Percentiles rank a stretch among this genome's conserved stretches.
These are phyloP conservation scores for Tephrocybe sp. DNA, from an alignment of 768 basidiomycete genomes.

Conservation along the genomic window DNA sequence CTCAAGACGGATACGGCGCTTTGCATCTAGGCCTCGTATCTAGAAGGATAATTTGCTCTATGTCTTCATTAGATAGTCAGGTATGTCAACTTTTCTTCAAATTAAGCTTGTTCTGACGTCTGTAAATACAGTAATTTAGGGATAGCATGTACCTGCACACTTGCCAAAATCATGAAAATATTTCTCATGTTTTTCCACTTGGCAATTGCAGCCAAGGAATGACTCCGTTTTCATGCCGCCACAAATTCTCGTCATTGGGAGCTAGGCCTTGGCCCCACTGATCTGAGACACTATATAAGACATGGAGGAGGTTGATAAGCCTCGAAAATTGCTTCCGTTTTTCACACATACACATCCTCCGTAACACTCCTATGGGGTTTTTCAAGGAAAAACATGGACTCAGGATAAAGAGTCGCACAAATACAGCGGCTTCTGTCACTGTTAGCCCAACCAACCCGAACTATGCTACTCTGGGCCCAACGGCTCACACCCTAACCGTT, in stretches of 20 bases:
- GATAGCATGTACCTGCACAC: too few species aligned
- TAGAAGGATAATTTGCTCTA: too few species aligned
- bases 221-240: background rate
- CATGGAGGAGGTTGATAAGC: too few species aligned
- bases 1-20: too few species aligned
- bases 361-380: slow-evolving; percentile 8
- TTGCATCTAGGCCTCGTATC: too few species aligned
- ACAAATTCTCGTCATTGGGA: background rate
- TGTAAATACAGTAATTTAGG: too few species aligned
- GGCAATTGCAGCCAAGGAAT: background rate
- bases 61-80: too few species aligned
- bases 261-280: background rate
- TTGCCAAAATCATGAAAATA: too few species aligned
- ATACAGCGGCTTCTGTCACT: slow-evolving; percentile 32
- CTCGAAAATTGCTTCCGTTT: background rate
- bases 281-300: slow-evolving; percentile 10
- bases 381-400: slow-evolving; percentile 15
- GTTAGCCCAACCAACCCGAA: slow-evolving; percentile 30
- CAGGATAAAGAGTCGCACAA: slow-evolving; percentile 27
- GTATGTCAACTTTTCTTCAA: too few species aligned
- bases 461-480: slow-evolving; percentile 27
- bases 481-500: slow-evolving; percentile 30
- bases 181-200: background rate
- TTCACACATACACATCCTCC: background rate
- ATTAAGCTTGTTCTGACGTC: too few species aligned